Base-by-base conservation (phyloP, 164 flowering plant genomes). In the Tetracentron sinense region DNA sequence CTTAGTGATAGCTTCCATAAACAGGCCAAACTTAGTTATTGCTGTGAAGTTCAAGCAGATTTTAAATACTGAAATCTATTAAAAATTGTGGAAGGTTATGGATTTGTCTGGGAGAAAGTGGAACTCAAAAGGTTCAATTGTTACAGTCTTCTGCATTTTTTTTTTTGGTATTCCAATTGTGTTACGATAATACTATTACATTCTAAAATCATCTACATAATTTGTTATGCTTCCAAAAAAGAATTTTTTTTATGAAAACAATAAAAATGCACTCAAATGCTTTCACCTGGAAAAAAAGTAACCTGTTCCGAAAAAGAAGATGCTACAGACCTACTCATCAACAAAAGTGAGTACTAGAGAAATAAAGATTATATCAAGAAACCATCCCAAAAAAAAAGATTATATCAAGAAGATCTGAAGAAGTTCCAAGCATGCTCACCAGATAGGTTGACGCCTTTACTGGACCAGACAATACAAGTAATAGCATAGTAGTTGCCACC, bases 401-500 rank as follows among this genome's bases (percentile, higher is more conserved):
- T 55, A 54, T 2, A 19, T 55, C 16, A 25, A 1, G 23, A 27
- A 26, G 21, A 19, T 25, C 29, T 59, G n/a, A 52, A 48, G n/a
- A 47, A 53, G 48, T 23, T 44, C 17, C 54, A 62, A 42, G n/a
- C 42, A 66, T 20, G 27, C 82, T 80, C 68, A 92, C 94, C 81
- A 92, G 68, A 78, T 83, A 87, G 21, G 86, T 85, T 47, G 73
- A 70, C 14, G 98, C 94, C 78, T 92, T 92, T 46, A 89, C 83
- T 38, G 95, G 98, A 68, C 98, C 98, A 8, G 96, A 80, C 75
- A 92, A 75, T 49, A 85, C 86, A 44, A 87, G 80, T 64, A 92
- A 77, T 17, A 92, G 77, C 81, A 88, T 76, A 44, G 82, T 70
- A 20, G 98, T 92, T 15, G 98, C 98, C 52, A 89, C 96, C 97